phyloP scores from a whole-genome alignment of 1,284 basidiomycete genomes.

The Kwoniella shivajii region DNA sequence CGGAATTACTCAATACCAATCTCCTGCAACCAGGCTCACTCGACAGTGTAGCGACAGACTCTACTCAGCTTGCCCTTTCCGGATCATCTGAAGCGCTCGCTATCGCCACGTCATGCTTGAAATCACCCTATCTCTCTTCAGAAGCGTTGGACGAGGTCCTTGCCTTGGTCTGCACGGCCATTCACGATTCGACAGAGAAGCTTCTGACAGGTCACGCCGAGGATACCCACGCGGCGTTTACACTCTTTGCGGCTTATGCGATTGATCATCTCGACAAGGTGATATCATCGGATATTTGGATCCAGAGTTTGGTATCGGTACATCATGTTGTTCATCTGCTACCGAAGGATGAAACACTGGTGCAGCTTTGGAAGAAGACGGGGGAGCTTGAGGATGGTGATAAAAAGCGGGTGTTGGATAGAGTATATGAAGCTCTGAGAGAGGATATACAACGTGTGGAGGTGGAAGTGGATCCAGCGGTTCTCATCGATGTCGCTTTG shows the following conservation, averaged over 20 bases:
- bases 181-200: constrained; percentile 58
- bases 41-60: constrained; percentile 37
- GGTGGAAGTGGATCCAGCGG: constrained; percentile 34
- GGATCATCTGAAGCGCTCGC: constrained; percentile 13
- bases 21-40: constrained; percentile 27
- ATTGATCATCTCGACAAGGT: constrained; percentile 25
- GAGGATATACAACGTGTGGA: constrained; percentile 19
- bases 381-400: constrained; percentile 11
- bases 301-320: constrained; percentile 35
- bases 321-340: constrained; percentile 43
- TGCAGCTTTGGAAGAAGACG: constrained; percentile 26
- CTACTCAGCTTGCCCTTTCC: constrained; percentile 33
- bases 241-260: constrained; percentile 43
- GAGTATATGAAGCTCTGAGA: constrained; percentile 29
- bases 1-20: background rate
- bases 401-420: constrained; percentile 19
- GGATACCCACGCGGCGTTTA: constrained; percentile 14
- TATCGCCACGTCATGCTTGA: constrained; percentile 14
- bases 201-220: constrained; percentile 43
- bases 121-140: constrained; percentile 23
- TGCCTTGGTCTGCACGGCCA: constrained; percentile 53
- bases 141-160: constrained; percentile 36
- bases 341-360: constrained; percentile 18
- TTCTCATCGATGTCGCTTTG: constrained; percentile 44
- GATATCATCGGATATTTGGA: constrained; percentile 33